phyloP scores from a whole-genome alignment of 768 basidiomycete species.

The Plicaturopsis crispa region DNA sequence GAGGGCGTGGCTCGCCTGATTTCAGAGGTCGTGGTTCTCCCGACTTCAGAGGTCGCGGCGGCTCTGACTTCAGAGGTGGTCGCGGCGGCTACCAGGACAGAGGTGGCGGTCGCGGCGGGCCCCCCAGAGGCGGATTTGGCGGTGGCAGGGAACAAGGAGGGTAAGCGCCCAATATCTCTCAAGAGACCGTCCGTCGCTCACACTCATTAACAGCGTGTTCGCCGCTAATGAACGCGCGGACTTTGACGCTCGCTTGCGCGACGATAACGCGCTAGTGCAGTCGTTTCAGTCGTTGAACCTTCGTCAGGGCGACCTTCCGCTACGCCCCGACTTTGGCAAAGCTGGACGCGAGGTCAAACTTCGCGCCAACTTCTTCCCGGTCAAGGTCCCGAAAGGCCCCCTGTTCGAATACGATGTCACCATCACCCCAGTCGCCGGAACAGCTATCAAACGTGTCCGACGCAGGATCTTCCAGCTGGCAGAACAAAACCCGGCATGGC shows the following conservation, averaged over 20 bases:
- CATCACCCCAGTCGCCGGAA: conserved; percentile 27
- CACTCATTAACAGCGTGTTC: conserved; percentile 30
- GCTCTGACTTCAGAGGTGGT: conserved; percentile 17
- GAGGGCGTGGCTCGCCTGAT: conserved; percentile 22
- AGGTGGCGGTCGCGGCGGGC: conserved; percentile 17
- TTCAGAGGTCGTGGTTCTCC: conserved; percentile 26
- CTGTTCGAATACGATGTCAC: conserved; percentile 41
- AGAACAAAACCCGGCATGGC: conserved; percentile 34
- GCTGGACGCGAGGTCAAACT: conserved; percentile 35
- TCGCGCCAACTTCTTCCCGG: conserved; percentile 46
- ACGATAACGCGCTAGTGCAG: conserved; percentile 35
- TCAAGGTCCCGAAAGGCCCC: conserved; percentile 37
- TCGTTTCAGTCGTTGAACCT: conserved; percentile 22
- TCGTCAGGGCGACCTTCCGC: conserved; percentile 27
- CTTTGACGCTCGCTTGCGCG: conserved; percentile 44
- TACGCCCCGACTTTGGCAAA: conserved; percentile 41
- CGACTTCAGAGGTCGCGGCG: conserved; percentile 23
- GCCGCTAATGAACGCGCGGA: conserved; percentile 30
- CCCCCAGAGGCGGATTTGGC: conserved; percentile 23
- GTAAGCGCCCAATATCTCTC: conserved; percentile 18
- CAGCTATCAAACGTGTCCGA: conserved; percentile 30
- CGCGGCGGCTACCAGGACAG: conserved; percentile 16
- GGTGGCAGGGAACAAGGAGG: conserved; percentile 31
- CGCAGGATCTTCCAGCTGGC: conserved; percentile 42
- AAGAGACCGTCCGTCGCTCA: neutral